Evolutionary conservation across 495 filamentous ascomycete species (phyloP).

Genomic region (Xylaria bambusicola): DNA sequence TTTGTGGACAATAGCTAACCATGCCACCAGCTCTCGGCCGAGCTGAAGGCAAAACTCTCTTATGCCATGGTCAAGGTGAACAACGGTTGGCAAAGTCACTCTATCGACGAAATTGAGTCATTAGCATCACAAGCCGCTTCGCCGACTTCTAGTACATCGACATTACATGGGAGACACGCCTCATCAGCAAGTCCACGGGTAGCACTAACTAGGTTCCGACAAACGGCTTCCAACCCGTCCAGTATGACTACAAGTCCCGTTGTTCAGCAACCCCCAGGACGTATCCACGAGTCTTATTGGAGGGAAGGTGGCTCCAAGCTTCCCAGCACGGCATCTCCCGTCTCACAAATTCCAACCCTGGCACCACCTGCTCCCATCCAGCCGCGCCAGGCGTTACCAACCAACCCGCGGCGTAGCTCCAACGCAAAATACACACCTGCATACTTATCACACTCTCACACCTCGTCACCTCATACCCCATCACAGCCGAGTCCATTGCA

Average conservation of each 20-base stretch:
- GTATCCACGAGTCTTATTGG: slow-evolving; percentile 50
- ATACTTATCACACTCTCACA: slow-evolving; percentile 41
- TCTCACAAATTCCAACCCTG: slow-evolving; percentile 39
- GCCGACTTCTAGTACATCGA: slow-evolving; percentile 57
- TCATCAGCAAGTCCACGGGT: slow-evolving; percentile 50
- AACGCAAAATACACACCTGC: slow-evolving; percentile 39
- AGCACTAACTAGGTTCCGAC: slow-evolving; percentile 31
- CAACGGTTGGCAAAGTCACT: slow-evolving; percentile 75
- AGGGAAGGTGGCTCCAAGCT: slow-evolving; percentile 35
- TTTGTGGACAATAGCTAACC: slow-evolving; percentile 29
- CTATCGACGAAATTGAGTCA: slow-evolving; percentile 68
- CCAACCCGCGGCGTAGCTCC: slow-evolving; percentile 40
- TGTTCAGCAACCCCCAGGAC: slow-evolving; percentile 24
- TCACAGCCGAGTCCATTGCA: slow-evolving; percentile 44
- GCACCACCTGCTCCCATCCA: slow-evolving; percentile 64
- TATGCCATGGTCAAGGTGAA: slow-evolving; percentile 91
- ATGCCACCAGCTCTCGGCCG: slow-evolving; percentile 64
- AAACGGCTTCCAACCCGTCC: slow-evolving; percentile 32
- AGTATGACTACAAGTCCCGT: slow-evolving; percentile 38
- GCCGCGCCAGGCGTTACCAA: slow-evolving; percentile 38
- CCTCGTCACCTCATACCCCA: slow-evolving; percentile 40
- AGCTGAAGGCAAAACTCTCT: slow-evolving; percentile 76
- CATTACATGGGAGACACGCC: slow-evolving; percentile 50
- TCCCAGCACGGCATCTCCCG: slow-evolving; percentile 24
- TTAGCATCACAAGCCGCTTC: slow-evolving; percentile 63